Base-by-base conservation (phyloP, 345 rosid species). In the Dimocarpus longan region DNA sequence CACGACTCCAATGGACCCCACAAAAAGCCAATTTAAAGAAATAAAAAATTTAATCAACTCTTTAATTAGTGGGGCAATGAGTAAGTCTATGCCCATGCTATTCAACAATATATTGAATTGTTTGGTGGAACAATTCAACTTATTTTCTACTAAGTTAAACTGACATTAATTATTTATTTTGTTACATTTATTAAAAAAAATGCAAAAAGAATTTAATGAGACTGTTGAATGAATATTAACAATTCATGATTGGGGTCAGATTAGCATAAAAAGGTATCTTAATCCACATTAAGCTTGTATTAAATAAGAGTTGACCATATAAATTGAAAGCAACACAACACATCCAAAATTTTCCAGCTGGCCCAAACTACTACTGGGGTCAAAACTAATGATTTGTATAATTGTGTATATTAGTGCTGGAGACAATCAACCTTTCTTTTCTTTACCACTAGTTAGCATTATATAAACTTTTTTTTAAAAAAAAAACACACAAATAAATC, bases 261-360 rank as follows among this genome's bases (percentile, higher is more conserved):
- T 42, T 68, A 10, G 10, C 52, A n/a, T 52, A 1, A 52, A 26
- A 26, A 21, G 10, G n/a, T 5, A 32, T 42, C 28, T 43, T 21
- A 60, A 57, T 56, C 75, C 37, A 43, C 37, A 32, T 66, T 32
- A 80, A 44, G 37, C 3, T 37, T 32, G 66, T 21, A 79, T 60
- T 82, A 73, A 73, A 43, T 77, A 67, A 26, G 43, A 43, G 86
- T 78, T 80, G 83, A 80, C 81, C 40, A 74, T 37, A 66, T 8
- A 18, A 75, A 42, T 57, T 50, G 68, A 75, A 72, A 69, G 13
- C 73, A 76, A 12, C 75, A 43, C 76, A 43, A 57, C 62, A 48
- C 52, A 66, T 59, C 71, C 72, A 24, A 50, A 69, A 75, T 18
- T 57, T 40, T 24, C 76, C 50, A 82, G 77, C 70, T 50, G 75